A percentile compares a stretch with the other conserved stretches of the same genome.
Conservation (phyloP, 352 stramenopile species). For the Blastocystis hominis region DNA sequence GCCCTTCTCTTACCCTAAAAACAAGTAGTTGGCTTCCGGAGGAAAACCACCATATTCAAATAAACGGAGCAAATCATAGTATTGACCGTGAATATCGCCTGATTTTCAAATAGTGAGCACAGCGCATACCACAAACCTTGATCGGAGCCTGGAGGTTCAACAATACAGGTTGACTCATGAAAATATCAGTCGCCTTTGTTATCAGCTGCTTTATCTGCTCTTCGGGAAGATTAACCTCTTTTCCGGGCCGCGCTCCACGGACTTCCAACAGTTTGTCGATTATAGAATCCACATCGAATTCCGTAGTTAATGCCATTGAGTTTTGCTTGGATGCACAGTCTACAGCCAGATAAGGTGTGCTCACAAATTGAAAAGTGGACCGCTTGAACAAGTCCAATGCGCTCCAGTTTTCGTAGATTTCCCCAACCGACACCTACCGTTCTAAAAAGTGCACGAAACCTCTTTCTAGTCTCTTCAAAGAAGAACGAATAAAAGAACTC, state of each 20-base stretch:
- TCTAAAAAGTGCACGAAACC: neutral
- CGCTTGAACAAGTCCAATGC: no score
- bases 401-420: no score
- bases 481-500: neutral
- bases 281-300: constrained; percentile 61
- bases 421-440: neutral
- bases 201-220: constrained; percentile 92
- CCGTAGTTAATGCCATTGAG: neutral
- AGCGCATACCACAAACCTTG: constrained; percentile 81
- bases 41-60: constrained; percentile 87
- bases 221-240: constrained; percentile 83
- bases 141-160: constrained; percentile 95
- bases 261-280: constrained; percentile 70
- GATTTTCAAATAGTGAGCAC: neutral
- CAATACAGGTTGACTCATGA: constrained; percentile 94
- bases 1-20: constrained; percentile 77
- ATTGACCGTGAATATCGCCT: constrained; percentile 90
- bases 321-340: neutral
- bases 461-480: neutral
- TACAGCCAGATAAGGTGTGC: neutral
- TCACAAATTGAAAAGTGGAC: neutral
- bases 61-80: constrained; percentile 88
- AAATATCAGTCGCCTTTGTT: constrained; percentile 85
- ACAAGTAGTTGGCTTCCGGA: constrained; percentile 88
- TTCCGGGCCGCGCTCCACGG: constrained; percentile 71